These are phyloP conservation scores for Mycosphaerella sp. DNA, from an alignment of 2,329 filamentous ascomycete species.

Conservation along the genomic window DNA sequence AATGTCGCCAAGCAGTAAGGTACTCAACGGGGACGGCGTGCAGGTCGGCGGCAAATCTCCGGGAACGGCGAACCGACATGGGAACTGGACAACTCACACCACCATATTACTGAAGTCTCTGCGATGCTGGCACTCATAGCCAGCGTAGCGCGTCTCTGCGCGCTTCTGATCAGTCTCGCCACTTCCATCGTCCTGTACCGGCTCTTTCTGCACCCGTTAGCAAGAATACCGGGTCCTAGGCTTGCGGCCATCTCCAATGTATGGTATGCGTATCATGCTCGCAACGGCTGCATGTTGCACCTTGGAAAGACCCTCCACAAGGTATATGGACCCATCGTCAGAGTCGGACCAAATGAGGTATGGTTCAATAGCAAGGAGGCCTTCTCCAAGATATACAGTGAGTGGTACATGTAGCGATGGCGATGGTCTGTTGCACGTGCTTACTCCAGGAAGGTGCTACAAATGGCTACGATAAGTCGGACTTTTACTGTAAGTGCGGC, in stretches of 20 bases:
- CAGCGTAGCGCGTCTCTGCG: neutral
- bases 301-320: slow-evolving; percentile 30
- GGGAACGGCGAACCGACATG: neutral
- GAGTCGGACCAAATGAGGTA: slow-evolving; percentile 45
- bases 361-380: slow-evolving; percentile 18
- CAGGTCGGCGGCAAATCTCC: too few species aligned
- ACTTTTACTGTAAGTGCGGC: slow-evolving; percentile 12
- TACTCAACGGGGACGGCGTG: too few species aligned
- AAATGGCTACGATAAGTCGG: slow-evolving; percentile 16
- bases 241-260: slow-evolving; percentile 29
- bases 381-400: slow-evolving; percentile 17
- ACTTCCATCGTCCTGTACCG: slow-evolving; percentile 22
- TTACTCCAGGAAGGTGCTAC: slow-evolving; percentile 1
- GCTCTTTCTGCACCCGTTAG: slow-evolving; percentile 33
- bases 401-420: neutral
- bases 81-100: too few species aligned
- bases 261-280: slow-evolving; percentile 19
- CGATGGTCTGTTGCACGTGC: neutral
- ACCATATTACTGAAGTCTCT: too few species aligned
- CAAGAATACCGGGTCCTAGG: slow-evolving; percentile 34
- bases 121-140: neutral
- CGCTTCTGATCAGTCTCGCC: neutral
- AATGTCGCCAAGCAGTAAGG: too few species aligned
- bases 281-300: slow-evolving; percentile 16
- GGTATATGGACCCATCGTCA: slow-evolving; percentile 41